Evolutionary conservation across 768 basidiomycete species (phyloP).

Genomic region (Brasilioporus rufonigricans): DNA sequence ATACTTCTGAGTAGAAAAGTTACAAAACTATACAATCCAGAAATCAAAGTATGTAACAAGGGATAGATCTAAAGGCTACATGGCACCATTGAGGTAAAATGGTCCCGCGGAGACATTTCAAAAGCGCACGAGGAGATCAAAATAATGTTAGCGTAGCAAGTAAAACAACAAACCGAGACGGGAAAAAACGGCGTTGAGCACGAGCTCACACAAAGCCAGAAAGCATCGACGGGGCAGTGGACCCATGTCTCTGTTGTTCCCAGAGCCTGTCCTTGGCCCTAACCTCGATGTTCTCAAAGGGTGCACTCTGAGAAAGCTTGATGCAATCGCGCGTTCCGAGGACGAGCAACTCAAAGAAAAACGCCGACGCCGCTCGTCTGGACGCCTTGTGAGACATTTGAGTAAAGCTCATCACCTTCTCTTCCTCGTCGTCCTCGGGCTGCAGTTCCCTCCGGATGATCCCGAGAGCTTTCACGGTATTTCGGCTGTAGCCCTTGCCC

Average conservation of each 20-base stretch:
- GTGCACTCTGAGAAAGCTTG: constrained; percentile 65
- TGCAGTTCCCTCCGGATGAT: constrained; percentile 73
- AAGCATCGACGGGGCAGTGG: constrained; percentile 43
- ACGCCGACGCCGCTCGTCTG: constrained; percentile 87
- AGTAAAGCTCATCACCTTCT: constrained; percentile 74
- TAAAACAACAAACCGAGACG: constrained; percentile 15
- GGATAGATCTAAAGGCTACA: constrained; percentile 8
- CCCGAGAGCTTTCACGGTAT: constrained; percentile 80
- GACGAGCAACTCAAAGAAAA: constrained; percentile 97
- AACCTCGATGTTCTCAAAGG: constrained; percentile 87
- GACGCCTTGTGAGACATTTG: constrained; percentile 82
- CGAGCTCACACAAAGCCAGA: constrained; percentile 37
- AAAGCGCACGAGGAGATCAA: background rate
- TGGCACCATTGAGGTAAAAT: background rate
- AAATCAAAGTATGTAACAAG: background rate
- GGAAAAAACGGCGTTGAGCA: background rate
- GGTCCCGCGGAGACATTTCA: background rate
- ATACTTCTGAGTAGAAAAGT: background rate
- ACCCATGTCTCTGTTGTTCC: constrained; percentile 59
- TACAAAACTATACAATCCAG: constrained; percentile 1
- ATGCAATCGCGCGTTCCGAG: constrained; percentile 92
- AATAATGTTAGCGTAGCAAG: background rate
- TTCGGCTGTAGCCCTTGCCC: constrained; percentile 80
- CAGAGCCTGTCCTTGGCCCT: constrained; percentile 81
- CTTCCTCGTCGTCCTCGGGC: constrained; percentile 47